Conservation (phyloP, 2,329 filamentous ascomycete species). For the Metarhizium guizhouense region DNA sequence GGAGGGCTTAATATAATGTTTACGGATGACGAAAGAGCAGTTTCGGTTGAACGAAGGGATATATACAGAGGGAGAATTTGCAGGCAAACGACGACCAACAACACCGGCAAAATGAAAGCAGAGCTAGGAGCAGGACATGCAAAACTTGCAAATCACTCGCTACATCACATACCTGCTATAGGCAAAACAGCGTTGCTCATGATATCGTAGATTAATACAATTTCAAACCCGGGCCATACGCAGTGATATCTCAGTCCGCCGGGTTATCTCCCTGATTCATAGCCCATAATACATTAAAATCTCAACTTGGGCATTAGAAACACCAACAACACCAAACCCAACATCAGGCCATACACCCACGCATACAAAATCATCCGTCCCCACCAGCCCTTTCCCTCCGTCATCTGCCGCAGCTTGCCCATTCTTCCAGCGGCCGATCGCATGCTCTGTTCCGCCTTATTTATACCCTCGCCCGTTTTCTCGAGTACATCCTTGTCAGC, state of each 20-base stretch:
- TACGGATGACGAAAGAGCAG: too few species aligned
- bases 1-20: too few species aligned
- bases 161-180: background rate
- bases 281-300: conserved; percentile 43
- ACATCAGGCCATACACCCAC: conserved; percentile 74
- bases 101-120: background rate
- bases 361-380: conserved; percentile 75
- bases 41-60: too few species aligned
- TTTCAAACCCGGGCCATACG: background rate
- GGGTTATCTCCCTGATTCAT: background rate
- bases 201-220: background rate
- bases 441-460: conserved; percentile 68
- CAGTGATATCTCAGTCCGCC: background rate
- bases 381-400: conserved; percentile 83
- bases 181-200: background rate
- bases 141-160: background rate
- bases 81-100: too few species aligned
- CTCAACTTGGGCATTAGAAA: conserved; percentile 82
- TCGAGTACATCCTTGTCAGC: conserved; percentile 62
- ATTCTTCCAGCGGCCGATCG: conserved; percentile 68
- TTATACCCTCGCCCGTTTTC: conserved; percentile 64
- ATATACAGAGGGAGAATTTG: too few species aligned
- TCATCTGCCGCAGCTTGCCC: conserved; percentile 69
- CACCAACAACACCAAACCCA: conserved; percentile 70
- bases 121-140: background rate